phyloP scores from a whole-genome alignment of 1,284 basidiomycete genomes.

The Ceratobasidium sp. region DNA sequence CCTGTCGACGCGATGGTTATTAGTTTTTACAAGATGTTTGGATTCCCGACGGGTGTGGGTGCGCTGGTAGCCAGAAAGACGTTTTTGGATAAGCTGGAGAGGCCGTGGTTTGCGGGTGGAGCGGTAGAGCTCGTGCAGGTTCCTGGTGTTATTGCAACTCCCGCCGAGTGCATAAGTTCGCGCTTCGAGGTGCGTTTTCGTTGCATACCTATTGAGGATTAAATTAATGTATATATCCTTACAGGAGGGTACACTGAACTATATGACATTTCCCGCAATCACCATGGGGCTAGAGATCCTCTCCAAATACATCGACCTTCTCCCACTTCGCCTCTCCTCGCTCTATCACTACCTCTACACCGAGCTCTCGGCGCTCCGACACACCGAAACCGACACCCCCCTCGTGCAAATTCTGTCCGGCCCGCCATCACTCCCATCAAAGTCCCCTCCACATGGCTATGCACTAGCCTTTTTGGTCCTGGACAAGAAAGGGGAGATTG shows the following conservation, averaged over 20 bases:
- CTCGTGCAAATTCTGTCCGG: slow-evolving; percentile 72
- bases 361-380: slow-evolving; percentile 68
- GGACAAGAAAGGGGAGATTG: slow-evolving; percentile 26
- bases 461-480: slow-evolving; percentile 30
- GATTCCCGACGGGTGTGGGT: slow-evolving; percentile 87
- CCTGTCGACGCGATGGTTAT: slow-evolving; percentile 84
- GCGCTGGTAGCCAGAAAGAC: slow-evolving; percentile 80
- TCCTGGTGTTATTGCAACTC: slow-evolving; percentile 75
- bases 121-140: slow-evolving; percentile 85
- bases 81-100: slow-evolving; percentile 68
- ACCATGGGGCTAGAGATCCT: slow-evolving; percentile 81
- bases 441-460: slow-evolving; percentile 26
- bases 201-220: slow-evolving; percentile 31
- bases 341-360: slow-evolving; percentile 67
- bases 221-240: slow-evolving; percentile 47
- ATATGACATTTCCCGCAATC: slow-evolving; percentile 77
- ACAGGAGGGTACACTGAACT: slow-evolving; percentile 87
- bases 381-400: slow-evolving; percentile 68
- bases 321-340: slow-evolving; percentile 77
- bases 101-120: slow-evolving; percentile 88
- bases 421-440: slow-evolving; percentile 8
- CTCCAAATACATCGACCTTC: slow-evolving; percentile 79
- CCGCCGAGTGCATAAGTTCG: slow-evolving; percentile 71
- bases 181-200: slow-evolving; percentile 74
- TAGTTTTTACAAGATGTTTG: slow-evolving; percentile 92